phyloP scores from a whole-genome alignment of 1,284 basidiomycete genomes.

The Fomitopsis palustris region DNA sequence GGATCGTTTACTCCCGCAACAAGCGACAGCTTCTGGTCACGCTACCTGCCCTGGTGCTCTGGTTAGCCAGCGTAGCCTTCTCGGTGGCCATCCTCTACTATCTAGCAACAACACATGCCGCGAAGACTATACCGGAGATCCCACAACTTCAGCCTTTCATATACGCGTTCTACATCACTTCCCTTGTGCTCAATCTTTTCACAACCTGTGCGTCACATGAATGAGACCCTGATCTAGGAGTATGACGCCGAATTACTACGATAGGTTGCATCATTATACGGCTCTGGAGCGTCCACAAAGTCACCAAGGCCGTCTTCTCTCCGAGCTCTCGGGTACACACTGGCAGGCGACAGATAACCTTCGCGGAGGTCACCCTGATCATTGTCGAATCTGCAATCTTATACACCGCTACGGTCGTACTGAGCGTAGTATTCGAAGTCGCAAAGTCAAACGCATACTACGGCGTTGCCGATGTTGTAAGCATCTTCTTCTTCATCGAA shows the following conservation, averaged over 20 bases:
- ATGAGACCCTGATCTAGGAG: too few species aligned
- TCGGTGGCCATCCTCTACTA: not conserved
- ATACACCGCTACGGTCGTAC: constrained; percentile 32
- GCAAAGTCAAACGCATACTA: constrained; percentile 31
- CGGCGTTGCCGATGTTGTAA: constrained; percentile 13
- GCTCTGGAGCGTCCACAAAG: constrained; percentile 26
- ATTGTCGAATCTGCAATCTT: constrained; percentile 37
- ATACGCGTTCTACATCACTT: not conserved
- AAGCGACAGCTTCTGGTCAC: constrained; percentile 9
- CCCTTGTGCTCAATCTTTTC: not conserved
- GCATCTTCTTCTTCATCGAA: not conserved
- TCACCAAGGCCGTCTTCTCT: not conserved
- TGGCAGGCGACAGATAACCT: not conserved
- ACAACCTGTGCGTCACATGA: not conserved
- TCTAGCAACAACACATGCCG: not conserved
- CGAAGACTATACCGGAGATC: not conserved
- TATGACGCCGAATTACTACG: not conserved
- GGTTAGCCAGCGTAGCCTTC: constrained; percentile 9
- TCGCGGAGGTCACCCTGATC: constrained; percentile 20
- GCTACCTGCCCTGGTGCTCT: constrained; percentile 10
- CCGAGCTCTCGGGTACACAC: not conserved
- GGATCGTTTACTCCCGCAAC: constrained; percentile 8
- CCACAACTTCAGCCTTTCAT: not conserved
- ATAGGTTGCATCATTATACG: constrained; percentile 30
- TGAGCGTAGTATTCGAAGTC: constrained; percentile 32